Evolutionary conservation across 805 yeast genomes (phyloP).

Genomic region (Candida nanaspora): DNA sequence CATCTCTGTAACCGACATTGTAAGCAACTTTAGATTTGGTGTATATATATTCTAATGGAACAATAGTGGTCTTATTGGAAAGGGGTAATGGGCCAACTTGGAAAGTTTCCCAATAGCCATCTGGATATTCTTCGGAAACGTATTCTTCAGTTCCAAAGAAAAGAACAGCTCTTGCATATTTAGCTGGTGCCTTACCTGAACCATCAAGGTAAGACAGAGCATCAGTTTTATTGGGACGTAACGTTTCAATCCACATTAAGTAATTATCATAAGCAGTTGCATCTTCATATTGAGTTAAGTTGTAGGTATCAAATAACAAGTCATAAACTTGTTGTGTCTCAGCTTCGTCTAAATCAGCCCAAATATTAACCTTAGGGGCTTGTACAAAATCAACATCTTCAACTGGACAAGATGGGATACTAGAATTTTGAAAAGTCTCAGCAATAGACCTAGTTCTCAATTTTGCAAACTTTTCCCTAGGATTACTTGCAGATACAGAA

Average conservation of each 20-base stretch:
- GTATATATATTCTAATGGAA: background rate
- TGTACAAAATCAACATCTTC: background rate
- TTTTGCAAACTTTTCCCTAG: background rate
- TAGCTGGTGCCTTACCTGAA: slow-evolving; percentile 13
- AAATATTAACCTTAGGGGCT: slow-evolving; percentile 4
- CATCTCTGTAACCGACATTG: slow-evolving; percentile 4
- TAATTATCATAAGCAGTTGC: slow-evolving; percentile 4
- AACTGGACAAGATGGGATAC: background rate
- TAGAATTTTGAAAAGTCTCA: background rate
- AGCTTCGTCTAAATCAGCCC: slow-evolving; percentile 2
- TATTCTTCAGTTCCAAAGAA: slow-evolving; percentile 2
- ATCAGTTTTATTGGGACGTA: slow-evolving; percentile 20
- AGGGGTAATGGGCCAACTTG: slow-evolving; percentile 5
- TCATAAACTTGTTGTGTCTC: slow-evolving; percentile 1
- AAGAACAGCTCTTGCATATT: slow-evolving; percentile 4
- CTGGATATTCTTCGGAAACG: background rate
- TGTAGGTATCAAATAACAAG: background rate
- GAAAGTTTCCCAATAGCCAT: slow-evolving; percentile 2
- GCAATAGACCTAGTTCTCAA: background rate
- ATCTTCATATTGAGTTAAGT: slow-evolving; percentile 1
- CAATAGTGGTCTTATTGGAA: background rate
- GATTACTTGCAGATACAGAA: background rate
- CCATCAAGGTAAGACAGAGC: slow-evolving; percentile 16
- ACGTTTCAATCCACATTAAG: slow-evolving; percentile 4
- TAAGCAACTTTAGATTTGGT: slow-evolving; percentile 1